Evolutionary conservation across 2,329 filamentous ascomycete genomes (phyloP).

Genomic region (Colletotrichum sojae): DNA sequence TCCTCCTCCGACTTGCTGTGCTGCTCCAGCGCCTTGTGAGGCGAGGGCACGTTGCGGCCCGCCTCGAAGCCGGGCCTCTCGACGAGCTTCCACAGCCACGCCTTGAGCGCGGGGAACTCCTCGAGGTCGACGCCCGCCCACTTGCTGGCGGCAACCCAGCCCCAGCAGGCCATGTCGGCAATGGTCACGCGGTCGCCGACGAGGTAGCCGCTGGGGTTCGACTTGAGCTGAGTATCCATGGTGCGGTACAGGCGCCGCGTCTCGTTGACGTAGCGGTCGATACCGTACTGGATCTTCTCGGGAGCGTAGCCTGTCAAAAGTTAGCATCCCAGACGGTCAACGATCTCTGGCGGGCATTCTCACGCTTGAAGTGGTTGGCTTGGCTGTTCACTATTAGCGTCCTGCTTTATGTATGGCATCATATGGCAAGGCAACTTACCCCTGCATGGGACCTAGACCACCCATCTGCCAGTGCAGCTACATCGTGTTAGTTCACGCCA

Average conservation of each 20-base stretch:
- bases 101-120: constrained; percentile 82
- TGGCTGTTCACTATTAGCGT: constrained; percentile 60
- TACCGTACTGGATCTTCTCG: constrained; percentile 85
- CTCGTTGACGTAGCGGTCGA: constrained; percentile 87
- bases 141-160: constrained; percentile 75
- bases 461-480: constrained; percentile 82
- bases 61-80: constrained; percentile 80
- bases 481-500: constrained; percentile 22
- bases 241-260: constrained; percentile 85
- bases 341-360: constrained; percentile 41
- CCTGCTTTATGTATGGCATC: neutral
- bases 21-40: constrained; percentile 71
- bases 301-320: constrained; percentile 75
- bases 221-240: constrained; percentile 78
- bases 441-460: constrained; percentile 87
- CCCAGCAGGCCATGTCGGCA: constrained; percentile 86
- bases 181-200: constrained; percentile 80
- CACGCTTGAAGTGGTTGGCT: constrained; percentile 84
- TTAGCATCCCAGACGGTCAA: neutral
- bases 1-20: constrained; percentile 62
- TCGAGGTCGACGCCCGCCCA: constrained; percentile 71
- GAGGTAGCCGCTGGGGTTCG: constrained; percentile 69
- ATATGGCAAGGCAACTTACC: constrained; percentile 45
- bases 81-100: constrained; percentile 82
- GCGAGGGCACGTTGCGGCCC: constrained; percentile 79